Base-by-base conservation (phyloP, 2,329 filamentous ascomycete species). In the Botryotinia convoluta region DNA sequence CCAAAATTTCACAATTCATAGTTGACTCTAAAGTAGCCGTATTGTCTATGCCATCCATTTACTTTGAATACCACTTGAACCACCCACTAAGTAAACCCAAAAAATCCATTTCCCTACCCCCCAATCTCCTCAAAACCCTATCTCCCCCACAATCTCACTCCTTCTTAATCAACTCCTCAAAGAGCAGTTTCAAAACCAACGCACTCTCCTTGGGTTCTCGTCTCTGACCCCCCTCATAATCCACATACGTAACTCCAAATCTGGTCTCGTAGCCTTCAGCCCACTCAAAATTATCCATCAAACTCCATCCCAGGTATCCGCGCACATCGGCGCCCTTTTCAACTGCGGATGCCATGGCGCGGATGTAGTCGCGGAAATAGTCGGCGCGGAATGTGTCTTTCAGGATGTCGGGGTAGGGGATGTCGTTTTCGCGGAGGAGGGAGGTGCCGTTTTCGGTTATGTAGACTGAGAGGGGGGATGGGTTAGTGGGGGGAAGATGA, bases 361-460 rank as follows among this genome's bases (percentile, higher is more conserved):
- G 86, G 77, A 96, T 88, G 80, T 97, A 97, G 72, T 87, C 89
- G 74, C 90, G 84, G 84, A 93, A 97, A 84, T 97, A 97, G 80
- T 91, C 85, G 71, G 89, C 89, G 35, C 94, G 88, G 86, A 97
- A 95, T 77, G 94, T 91, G 81, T 97, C 94, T 74, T 95, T 84
- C 64, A 97, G 84, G 74, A 96, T 90, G 83, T 93, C 79, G 75
- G 93, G 90, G 37, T 88, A 82, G 2, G 90, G 84, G 80, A 95
- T 84, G 75, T 95, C 90, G 80, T 93, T 95, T 85, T 97, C 94
- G 65, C 90, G 92, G 83, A 94, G 93, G 81, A 97, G 83, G 78
- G 91, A 93, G 6, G 93, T 97, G 59, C 94, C 94, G 82, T 95
- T 97, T 85, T 97, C 94, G 0, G 94, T 97, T 72, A 96, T 92